Evolutionary conservation across 768 basidiomycete genomes (phyloP), one percentile per base, ranked within the genome.

Genomic region (Tylopilus rubrobrunneus): DNA sequence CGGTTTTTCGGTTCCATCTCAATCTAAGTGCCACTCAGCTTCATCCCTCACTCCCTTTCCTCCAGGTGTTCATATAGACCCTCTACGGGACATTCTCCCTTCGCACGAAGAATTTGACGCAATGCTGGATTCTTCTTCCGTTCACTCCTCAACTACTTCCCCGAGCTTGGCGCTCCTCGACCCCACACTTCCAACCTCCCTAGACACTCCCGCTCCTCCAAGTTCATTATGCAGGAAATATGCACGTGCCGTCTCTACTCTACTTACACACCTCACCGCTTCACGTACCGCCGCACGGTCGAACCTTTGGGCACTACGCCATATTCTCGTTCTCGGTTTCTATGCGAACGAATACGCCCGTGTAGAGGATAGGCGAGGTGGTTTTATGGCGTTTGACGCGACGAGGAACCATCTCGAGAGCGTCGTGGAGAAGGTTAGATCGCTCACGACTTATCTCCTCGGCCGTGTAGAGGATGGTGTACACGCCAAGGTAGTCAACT

Each of bases 281-380:
- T 82, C 91, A 58, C 82, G 90, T 36, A 73, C 79, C n/a, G 57
- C 78, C 1, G 83, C 86, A 4, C 80, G 75, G 47, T 70, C 72
- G 15, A 79, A 87, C 48, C 60, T 82, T 0, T 88, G 87, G 85
- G 77, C 81, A 0, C 65, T 98, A 5, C 79, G 81, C 9, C 88
- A 92, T 64, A 73, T 92, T 50, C 69, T 89, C 9, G 77, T 81
- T 0, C 73, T 92, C 23, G 73, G 76, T 1, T 65, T 84, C 6
- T 85, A 85, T 54, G 84, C 84, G 1, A 73, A 79, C 31, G 90
- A 94, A 63, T 72, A 78, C 19, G 67, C 82, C 25, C 74, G 78
- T 27, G 71, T 87, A 1, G 82, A 81, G 10, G 73, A 74, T 6
- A 73, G 70, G 4, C 65, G 62, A 12, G 82, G 76, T 63, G 73